Evolutionary conservation across 1,139 yeast genomes (phyloP).

Genomic region (Scheffersomyces cryptocercus): DNA sequence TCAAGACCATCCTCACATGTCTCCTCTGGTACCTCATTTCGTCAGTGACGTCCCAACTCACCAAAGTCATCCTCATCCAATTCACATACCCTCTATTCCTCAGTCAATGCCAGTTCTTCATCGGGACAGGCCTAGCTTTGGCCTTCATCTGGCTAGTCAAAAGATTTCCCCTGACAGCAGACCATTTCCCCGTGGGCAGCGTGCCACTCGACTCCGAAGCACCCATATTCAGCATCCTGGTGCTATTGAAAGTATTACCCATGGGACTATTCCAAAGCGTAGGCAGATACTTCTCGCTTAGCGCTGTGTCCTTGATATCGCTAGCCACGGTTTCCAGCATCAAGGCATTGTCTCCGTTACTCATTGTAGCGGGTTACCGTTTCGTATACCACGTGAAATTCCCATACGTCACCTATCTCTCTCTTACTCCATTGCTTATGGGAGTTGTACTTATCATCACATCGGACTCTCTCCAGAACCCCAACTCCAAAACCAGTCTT

Average conservation of each 20-base stretch:
- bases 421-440: slow-evolving; percentile 36
- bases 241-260: slow-evolving; percentile 34
- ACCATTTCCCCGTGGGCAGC: slow-evolving; percentile 32
- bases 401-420: slow-evolving; percentile 36
- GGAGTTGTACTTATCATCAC: slow-evolving; percentile 40
- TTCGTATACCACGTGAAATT: slow-evolving; percentile 32
- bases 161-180: slow-evolving; percentile 19
- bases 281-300: slow-evolving; percentile 39
- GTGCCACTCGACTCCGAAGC: slow-evolving; percentile 23
- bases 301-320: slow-evolving; percentile 41
- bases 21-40: slow-evolving; percentile 48
- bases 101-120: slow-evolving; percentile 50
- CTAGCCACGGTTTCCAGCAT: slow-evolving; percentile 43
- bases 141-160: slow-evolving; percentile 21
- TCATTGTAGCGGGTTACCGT: slow-evolving; percentile 38
- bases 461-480: slow-evolving; percentile 25
- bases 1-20: slow-evolving; percentile 34
- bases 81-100: slow-evolving; percentile 51
- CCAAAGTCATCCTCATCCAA: slow-evolving; percentile 41
- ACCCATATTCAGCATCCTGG: slow-evolving; percentile 22
- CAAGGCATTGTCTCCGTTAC: slow-evolving; percentile 41
- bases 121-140: slow-evolving; percentile 34
- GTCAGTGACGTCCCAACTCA: slow-evolving; percentile 49
- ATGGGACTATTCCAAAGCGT: slow-evolving; percentile 40
- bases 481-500: slow-evolving; percentile 7